Evolutionary conservation across 2,329 filamentous ascomycete genomes (phyloP).

Genomic region (Colletotrichum australisinense): DNA sequence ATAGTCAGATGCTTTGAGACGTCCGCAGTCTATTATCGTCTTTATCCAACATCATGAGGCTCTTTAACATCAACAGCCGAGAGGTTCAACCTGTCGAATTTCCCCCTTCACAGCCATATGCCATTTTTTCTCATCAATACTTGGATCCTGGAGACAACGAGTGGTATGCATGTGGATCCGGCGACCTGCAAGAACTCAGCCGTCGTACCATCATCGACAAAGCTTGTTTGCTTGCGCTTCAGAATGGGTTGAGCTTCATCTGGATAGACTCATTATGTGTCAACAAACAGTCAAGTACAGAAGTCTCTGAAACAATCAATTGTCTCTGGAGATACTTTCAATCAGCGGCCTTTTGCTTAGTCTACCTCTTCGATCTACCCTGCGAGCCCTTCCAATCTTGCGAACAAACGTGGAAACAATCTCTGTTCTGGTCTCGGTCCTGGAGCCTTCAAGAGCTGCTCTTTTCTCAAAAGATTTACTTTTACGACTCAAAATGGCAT

Average conservation of each 20-base stretch:
- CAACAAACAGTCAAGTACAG: neutral
- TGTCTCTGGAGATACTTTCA: neutral
- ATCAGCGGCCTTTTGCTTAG: neutral
- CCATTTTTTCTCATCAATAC: constrained; percentile 4
- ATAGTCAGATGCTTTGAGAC: too few species aligned
- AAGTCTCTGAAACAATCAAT: constrained; percentile 5
- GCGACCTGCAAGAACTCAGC: neutral
- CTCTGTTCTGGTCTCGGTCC: neutral
- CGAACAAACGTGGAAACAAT: neutral
- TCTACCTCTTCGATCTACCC: neutral
- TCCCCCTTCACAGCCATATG: neutral
- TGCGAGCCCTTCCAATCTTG: neutral
- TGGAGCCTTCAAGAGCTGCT: constrained; percentile 16
- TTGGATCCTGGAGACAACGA: neutral
- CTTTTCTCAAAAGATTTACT: neutral
- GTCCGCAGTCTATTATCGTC: too few species aligned
- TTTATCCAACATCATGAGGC: too few species aligned
- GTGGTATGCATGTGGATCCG: neutral
- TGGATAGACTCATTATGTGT: constrained; percentile 8
- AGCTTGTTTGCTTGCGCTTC: neutral
- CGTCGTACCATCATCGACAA: neutral
- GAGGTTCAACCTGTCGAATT: neutral
- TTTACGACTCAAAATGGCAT: constrained; percentile 9
- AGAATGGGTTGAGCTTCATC: neutral
- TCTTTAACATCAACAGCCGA: too few species aligned